phyloP scores from a whole-genome alignment of 2,329 filamentous ascomycete species.

The Exophiala sp. region DNA sequence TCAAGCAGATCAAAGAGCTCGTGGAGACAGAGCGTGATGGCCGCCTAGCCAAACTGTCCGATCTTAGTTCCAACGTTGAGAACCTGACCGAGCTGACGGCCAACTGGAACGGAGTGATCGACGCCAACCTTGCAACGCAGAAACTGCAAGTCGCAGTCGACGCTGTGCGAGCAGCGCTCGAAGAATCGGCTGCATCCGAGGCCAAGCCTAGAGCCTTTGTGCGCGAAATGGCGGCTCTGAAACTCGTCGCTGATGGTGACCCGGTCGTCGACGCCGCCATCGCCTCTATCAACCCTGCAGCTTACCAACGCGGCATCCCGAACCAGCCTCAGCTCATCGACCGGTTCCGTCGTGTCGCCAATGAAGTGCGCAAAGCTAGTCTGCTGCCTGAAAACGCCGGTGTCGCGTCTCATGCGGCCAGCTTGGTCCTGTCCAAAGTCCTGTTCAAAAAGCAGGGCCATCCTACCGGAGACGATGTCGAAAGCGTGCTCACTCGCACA shows the following conservation, averaged over 20 bases:
- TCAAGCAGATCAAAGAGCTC: conserved; percentile 66
- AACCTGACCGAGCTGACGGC: conserved; percentile 82
- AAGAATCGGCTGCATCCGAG: conserved; percentile 55
- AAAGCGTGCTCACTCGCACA: conserved; percentile 83
- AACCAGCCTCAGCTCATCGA: conserved; percentile 82
- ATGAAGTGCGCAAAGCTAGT: conserved; percentile 88
- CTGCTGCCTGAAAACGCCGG: conserved; percentile 89
- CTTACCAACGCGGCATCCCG: conserved; percentile 87
- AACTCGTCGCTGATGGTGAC: conserved; percentile 81
- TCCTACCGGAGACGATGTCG: conserved; percentile 79
- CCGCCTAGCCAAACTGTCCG: conserved; percentile 76
- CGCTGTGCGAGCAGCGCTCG: conserved; percentile 76
- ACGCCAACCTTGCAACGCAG: conserved; percentile 86
- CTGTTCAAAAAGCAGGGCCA: conserved; percentile 92
- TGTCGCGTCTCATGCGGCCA: conserved; percentile 88
- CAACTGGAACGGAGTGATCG: conserved; percentile 85
- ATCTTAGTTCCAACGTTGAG: conserved; percentile 68
- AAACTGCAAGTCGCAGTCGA: conserved; percentile 95
- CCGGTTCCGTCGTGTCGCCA: conserved; percentile 86
- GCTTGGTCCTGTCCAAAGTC: conserved; percentile 82
- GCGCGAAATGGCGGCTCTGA: conserved; percentile 85
- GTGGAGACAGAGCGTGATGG: conserved; percentile 86
- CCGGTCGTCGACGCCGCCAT: conserved; percentile 87
- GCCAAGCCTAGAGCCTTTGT: conserved; percentile 70
- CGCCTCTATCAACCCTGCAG: conserved; percentile 86